Conservation (phyloP, 352 stramenopile species). For the Globisporangium emineosum region DNA sequence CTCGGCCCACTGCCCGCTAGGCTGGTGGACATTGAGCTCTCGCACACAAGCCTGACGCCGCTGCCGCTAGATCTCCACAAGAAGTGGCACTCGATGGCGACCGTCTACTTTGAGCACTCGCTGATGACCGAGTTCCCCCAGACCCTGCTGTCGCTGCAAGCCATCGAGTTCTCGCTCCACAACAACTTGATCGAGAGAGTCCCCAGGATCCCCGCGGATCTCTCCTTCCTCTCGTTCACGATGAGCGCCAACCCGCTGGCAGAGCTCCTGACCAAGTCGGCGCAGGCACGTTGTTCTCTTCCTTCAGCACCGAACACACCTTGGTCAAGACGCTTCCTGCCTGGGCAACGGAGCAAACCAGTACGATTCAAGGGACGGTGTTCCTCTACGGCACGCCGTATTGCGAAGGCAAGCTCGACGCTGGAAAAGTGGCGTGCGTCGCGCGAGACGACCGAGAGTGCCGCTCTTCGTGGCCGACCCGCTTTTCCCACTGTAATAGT, state of each 20-base stretch:
- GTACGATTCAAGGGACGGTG: not conserved
- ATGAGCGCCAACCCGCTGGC: constrained; percentile 3
- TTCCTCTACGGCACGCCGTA: not conserved
- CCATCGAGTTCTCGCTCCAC: not conserved
- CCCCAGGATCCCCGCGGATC: not conserved
- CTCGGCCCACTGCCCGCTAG: not conserved
- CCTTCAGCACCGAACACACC: not conserved
- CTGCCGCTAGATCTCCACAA: constrained; percentile 16
- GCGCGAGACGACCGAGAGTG: not conserved
- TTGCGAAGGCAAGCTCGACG: not conserved
- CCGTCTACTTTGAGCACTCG: constrained; percentile 23
- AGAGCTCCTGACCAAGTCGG: not conserved
- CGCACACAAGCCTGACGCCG: constrained; percentile 20
- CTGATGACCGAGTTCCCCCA: constrained; percentile 10
- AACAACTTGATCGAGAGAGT: not conserved
- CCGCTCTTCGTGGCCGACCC: not conserved
- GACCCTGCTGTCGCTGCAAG: not conserved
- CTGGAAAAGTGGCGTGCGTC: not conserved
- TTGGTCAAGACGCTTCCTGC: not conserved
- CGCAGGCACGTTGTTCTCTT: not conserved
- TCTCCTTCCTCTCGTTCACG: constrained; percentile 1
- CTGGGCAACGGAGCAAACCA: constrained; percentile 7
- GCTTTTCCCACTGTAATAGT: not conserved
- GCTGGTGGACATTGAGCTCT: constrained; percentile 25
- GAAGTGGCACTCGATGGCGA: constrained; percentile 17